Base-by-base conservation (phyloP, 2,329 filamentous ascomycete genomes). In the Sclerotinia spermophila region DNA sequence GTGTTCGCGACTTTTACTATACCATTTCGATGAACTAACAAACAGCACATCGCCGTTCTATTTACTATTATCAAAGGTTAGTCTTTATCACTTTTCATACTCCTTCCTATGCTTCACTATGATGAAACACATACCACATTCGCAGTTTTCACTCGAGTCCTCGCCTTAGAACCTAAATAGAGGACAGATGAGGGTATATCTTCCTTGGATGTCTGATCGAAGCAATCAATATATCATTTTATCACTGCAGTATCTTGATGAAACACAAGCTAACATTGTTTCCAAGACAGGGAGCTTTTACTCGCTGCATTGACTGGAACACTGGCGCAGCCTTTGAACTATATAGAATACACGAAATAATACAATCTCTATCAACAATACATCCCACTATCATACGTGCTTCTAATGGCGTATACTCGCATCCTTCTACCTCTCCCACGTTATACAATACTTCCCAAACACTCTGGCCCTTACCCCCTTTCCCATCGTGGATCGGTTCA, bases 91-190 rank as follows among this genome's bases (percentile, higher is more conserved):
- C 59, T 66, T 74, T 71, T 53, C 51, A 69, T 68, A 55, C 38
- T 45, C 21, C 56, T 40, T 42, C 48, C 62, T 11, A 33, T 27
- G 66, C 71, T 76, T 79, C 78, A 77, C 77, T 78, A 89, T 91
- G 90, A 92, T 92, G 89, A 92, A 91, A 89, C 81, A 86, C 86
- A 85, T 89, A 87, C 85, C 84, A 87, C 85, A 92, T 93, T 94
- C 90, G 91, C 91, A 93, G 91, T 93, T 93, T 93, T 89, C 90
- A 92, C 91, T 92, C 85, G 89, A 92, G 89, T 86, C 85, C 85
- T 69, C 82, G 79, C 66, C 71, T 79, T 81, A 88, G 90, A 89
- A 88, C 88, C 88, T 85, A 83, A 83, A 60, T 82, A 82, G 76
- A 86, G 85, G 86, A 86, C 83, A 89, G 79, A 90, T 92, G 90